A percentile compares a stretch with the other conserved stretches of the same genome.
phyloP scores from a whole-genome alignment of 331 rosid species.

The Ulmus americana region DNA sequence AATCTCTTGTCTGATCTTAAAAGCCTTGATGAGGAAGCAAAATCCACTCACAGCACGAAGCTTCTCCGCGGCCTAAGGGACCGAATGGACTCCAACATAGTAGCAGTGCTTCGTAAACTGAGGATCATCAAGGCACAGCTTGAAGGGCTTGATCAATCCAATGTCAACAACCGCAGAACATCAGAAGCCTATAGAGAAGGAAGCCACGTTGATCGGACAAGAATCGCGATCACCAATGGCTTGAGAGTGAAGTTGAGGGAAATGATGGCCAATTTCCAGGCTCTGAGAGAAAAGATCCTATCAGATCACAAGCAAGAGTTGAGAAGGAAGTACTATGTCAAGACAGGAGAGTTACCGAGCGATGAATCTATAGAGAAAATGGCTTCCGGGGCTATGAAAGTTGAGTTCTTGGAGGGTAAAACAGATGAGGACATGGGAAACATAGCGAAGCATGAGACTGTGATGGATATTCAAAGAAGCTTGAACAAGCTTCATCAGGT shows the following conservation, averaged over 20 bases:
- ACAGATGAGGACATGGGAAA: slow-evolving; percentile 51
- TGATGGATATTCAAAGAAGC: slow-evolving; percentile 71
- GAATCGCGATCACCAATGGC: slow-evolving; percentile 62
- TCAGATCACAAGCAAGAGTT: slow-evolving; percentile 76
- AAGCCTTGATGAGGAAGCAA: slow-evolving; percentile 64
- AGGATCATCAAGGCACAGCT: slow-evolving; percentile 50
- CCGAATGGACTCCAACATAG: slow-evolving; percentile 68
- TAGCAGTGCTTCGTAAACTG: slow-evolving; percentile 70
- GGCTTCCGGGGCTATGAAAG: slow-evolving; percentile 48
- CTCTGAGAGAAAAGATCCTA: slow-evolving; percentile 56
- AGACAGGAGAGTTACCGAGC: slow-evolving; percentile 55
- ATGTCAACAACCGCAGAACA: slow-evolving; percentile 34
- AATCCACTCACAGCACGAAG: slow-evolving; percentile 75
- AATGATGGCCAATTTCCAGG: slow-evolving; percentile 68
- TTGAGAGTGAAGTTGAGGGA: slow-evolving; percentile 73
- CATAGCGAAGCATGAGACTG: slow-evolving; percentile 61
- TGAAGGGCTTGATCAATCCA: slow-evolving; percentile 61
- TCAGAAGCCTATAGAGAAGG: slow-evolving; percentile 53
- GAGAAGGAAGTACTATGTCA: slow-evolving; percentile 55
- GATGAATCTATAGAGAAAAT: slow-evolving; percentile 66
- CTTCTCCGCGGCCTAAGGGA: slow-evolving; percentile 77
- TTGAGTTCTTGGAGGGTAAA: slow-evolving; percentile 59
- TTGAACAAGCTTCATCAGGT: slow-evolving; percentile 89
- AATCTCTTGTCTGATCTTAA: slow-evolving; percentile 81
- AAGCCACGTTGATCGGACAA: slow-evolving; percentile 58